Evolutionary conservation across 1,284 basidiomycete species (phyloP).

Genomic region (Ceratobasidium sp.): DNA sequence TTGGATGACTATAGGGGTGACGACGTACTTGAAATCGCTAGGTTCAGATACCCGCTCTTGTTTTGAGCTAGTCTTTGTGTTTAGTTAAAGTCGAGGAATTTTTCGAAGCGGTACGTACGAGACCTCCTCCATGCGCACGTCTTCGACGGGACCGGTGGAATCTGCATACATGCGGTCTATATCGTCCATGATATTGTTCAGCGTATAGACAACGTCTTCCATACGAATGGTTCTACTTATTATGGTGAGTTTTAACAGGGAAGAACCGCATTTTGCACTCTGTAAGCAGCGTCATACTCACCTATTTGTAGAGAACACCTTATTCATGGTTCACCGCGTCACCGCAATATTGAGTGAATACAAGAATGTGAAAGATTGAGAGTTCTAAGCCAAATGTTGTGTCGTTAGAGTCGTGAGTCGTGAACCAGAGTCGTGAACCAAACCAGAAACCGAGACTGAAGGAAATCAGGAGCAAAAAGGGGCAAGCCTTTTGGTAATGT

Average conservation of each 20-base stretch:
- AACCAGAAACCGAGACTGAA: background rate
- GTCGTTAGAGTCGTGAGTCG: conserved; percentile 9
- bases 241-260: too few species aligned
- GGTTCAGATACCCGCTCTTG: background rate
- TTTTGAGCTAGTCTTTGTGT: background rate
- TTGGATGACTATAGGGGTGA: background rate
- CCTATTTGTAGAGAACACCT: background rate
- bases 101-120: background rate
- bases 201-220: conserved; percentile 32
- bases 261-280: too few species aligned
- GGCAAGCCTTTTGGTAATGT: background rate
- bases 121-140: background rate
- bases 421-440: background rate
- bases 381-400: background rate
- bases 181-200: conserved; percentile 29
- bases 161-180: conserved; percentile 16
- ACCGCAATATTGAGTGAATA: too few species aligned
- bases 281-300: too few species aligned
- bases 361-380: too few species aligned
- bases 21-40: background rate
- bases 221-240: background rate
- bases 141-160: background rate
- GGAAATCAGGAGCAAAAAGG: conserved; percentile 4
- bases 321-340: background rate
- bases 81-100: background rate